phyloP scores from a whole-genome alignment of 257 asterid genomes.

The Solanum chmielewskii region DNA sequence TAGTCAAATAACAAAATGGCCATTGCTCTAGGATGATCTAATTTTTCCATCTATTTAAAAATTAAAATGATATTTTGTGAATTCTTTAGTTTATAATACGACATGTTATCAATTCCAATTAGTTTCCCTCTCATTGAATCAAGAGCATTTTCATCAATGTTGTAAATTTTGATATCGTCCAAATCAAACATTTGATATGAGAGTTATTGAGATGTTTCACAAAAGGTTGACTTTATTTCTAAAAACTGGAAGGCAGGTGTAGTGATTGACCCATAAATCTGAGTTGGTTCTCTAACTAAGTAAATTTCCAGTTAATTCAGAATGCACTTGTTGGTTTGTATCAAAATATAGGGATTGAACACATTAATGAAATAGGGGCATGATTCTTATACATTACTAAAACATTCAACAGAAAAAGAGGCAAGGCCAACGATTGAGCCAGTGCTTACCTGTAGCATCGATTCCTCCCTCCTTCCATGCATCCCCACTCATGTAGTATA shows the following conservation, averaged over 20 bases:
- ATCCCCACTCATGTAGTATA: slow-evolving; percentile 99
- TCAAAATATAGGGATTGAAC: not conserved
- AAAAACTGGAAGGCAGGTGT: not conserved
- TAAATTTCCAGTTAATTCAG: not conserved
- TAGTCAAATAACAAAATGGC: not conserved
- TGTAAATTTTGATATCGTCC: not conserved
- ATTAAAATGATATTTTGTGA: not conserved
- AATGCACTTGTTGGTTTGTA: not conserved
- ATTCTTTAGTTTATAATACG: not conserved
- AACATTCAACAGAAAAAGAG: not conserved
- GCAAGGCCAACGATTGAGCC: not conserved
- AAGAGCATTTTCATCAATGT: not conserved
- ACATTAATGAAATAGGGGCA: not conserved
- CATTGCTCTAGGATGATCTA: not conserved
- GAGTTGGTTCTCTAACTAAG: not conserved
- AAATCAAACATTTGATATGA: not conserved
- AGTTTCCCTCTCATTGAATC: not conserved
- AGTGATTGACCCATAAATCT: not conserved
- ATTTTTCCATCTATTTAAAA: not conserved
- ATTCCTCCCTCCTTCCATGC: slow-evolving; percentile 99
- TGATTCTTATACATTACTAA: not conserved
- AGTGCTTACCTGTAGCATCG: slow-evolving; percentile 89
- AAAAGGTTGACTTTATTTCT: not conserved
- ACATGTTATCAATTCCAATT: not conserved
- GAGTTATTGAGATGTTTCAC: not conserved